These are phyloP conservation scores for Hygrocybe coccinea DNA, from an alignment of 768 basidiomycete genomes.

Conservation along the genomic window DNA sequence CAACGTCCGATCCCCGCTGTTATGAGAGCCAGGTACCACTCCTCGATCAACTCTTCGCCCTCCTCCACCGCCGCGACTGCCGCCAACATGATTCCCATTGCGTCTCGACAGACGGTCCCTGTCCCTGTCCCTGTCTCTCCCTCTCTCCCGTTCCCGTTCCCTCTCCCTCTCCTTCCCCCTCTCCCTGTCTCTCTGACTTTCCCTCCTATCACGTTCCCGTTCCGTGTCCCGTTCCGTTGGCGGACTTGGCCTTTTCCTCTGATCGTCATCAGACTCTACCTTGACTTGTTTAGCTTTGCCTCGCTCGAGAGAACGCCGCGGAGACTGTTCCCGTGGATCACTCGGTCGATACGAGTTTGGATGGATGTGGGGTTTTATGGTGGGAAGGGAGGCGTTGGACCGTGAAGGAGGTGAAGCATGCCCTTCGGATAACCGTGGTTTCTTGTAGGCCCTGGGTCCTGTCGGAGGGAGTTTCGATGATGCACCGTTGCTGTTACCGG, in stretches of 20 bases:
- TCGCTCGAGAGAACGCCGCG: slow-evolving; percentile 15
- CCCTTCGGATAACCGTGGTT: slow-evolving; percentile 63
- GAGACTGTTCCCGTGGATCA: slow-evolving; percentile 1
- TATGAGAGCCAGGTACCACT: not conserved
- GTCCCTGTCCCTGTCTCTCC: slow-evolving; percentile 26
- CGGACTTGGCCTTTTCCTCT: slow-evolving; percentile 40
- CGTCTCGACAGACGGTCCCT: slow-evolving; percentile 36
- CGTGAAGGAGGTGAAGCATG: slow-evolving; percentile 32
- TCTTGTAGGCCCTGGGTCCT: slow-evolving; percentile 77
- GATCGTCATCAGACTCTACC: slow-evolving; percentile 57
- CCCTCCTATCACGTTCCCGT: slow-evolving; percentile 36
- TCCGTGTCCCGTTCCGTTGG: slow-evolving; percentile 35
- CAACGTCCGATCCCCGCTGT: slow-evolving; percentile 68
- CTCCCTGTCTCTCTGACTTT: slow-evolving; percentile 40
- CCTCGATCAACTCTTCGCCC: slow-evolving; percentile 27
- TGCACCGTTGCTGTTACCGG: slow-evolving; percentile 29
- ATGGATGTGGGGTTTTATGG: not conserved
- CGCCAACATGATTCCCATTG: slow-evolving; percentile 41
- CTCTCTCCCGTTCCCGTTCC: slow-evolving; percentile 30
- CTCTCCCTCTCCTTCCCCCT: slow-evolving; percentile 25
- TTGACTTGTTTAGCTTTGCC: slow-evolving; percentile 30
- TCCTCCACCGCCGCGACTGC: slow-evolving; percentile 31
- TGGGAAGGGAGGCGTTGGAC: slow-evolving; percentile 21
- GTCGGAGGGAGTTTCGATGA: slow-evolving; percentile 63
- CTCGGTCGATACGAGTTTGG: slow-evolving; percentile 14